Conservation (phyloP, 345 rosid genomes). For the Salix caprea region DNA sequence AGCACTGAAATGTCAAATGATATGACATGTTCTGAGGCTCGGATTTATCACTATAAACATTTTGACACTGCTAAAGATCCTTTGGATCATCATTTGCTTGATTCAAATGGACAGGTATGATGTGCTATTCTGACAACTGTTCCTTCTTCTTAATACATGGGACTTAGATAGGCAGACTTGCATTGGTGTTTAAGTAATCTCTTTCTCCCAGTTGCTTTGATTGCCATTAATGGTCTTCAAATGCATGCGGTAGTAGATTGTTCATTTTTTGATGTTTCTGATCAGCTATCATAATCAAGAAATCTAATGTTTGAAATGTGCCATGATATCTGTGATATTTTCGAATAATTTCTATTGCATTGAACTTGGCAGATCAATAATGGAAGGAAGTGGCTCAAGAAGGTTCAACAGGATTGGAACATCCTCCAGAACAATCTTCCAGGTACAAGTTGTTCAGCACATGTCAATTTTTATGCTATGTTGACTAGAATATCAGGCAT, state of each 20-base stretch:
- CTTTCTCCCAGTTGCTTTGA: background rate
- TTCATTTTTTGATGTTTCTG: background rate
- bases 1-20: conserved; percentile 37
- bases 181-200: background rate
- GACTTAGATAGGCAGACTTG: background rate
- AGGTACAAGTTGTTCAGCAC: conserved; percentile 43
- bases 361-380: conserved; percentile 50
- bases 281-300: background rate
- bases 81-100: conserved; percentile 75
- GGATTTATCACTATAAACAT: conserved; percentile 44
- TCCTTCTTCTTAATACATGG: background rate
- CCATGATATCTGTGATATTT: background rate
- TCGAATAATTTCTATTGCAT: background rate
- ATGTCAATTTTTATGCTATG: conserved; percentile 1
- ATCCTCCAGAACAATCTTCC: conserved; percentile 96
- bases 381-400: conserved; percentile 87
- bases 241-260: background rate
- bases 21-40: conserved; percentile 32
- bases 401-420: conserved; percentile 97
- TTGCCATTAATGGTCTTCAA: background rate
- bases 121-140: background rate
- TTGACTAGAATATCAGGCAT: background rate
- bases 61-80: conserved; percentile 80
- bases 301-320: background rate
- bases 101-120: conserved; percentile 60